Conservation (phyloP, 495 filamentous ascomycete genomes). For the Penicillium cinerascens region DNA sequence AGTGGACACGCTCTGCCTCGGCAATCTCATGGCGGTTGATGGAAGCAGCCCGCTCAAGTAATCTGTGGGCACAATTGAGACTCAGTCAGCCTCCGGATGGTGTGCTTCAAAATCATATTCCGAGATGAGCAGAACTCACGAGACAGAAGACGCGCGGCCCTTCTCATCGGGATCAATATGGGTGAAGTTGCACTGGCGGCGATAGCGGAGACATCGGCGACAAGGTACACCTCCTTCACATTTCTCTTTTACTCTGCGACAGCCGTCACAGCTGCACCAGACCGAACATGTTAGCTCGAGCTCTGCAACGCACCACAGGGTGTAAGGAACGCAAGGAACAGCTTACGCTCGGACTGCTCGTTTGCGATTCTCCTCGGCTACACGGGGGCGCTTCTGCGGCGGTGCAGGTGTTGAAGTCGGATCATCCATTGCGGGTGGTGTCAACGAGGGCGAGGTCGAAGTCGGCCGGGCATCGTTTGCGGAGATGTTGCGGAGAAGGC, state of each 20-base stretch:
- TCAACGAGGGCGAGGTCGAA: slow-evolving; percentile 20
- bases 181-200: slow-evolving; percentile 47
- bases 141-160: slow-evolving; percentile 34
- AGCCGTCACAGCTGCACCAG: slow-evolving; percentile 41
- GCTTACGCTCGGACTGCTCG: slow-evolving; percentile 48
- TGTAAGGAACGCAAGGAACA: background rate
- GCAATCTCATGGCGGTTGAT: slow-evolving; percentile 40
- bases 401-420: slow-evolving; percentile 23
- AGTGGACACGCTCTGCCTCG: slow-evolving; percentile 41
- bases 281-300: slow-evolving; percentile 10
- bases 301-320: too few relatives aligned
- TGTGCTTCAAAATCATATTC: too few relatives aligned
- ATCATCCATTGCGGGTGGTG: slow-evolving; percentile 26
- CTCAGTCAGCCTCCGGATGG: slow-evolving; percentile 5
- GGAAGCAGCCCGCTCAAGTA: slow-evolving; percentile 35
- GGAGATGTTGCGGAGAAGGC: slow-evolving; percentile 11
- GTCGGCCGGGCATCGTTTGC: slow-evolving; percentile 27
- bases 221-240: slow-evolving; percentile 52
- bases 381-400: slow-evolving; percentile 45
- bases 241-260: slow-evolving; percentile 50
- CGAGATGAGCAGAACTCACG: too few relatives aligned
- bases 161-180: slow-evolving; percentile 41
- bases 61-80: slow-evolving; percentile 23
- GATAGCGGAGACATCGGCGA: slow-evolving; percentile 46
- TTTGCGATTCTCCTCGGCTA: slow-evolving; percentile 49